Evolutionary conservation across 257 asterid species (phyloP).

Genomic region (Penstemon barbatus): DNA sequence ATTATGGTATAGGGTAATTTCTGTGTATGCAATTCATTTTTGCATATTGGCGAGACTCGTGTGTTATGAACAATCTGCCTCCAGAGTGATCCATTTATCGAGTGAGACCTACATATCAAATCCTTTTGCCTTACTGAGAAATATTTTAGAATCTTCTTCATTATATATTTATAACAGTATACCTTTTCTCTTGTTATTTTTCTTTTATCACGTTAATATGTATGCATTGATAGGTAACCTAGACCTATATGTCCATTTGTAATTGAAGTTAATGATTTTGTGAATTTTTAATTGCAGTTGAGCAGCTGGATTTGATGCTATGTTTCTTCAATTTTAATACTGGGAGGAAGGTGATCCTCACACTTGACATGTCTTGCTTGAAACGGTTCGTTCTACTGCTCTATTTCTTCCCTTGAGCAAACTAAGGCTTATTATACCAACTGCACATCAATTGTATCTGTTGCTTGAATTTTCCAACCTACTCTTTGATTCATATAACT

Average conservation of each 20-base stretch:
- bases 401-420: slow-evolving; percentile 15
- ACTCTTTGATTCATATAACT: not conserved
- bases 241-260: not conserved
- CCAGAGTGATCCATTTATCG: not conserved
- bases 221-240: slow-evolving; percentile 15
- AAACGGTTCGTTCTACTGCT: slow-evolving; percentile 51
- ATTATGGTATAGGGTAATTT: not conserved
- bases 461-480: not conserved
- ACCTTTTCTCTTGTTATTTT: too few relatives aligned
- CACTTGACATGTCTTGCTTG: slow-evolving; percentile 79
- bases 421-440: not conserved
- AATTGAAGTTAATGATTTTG: slow-evolving; percentile 13
- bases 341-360: slow-evolving; percentile 60
- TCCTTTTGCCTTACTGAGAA: too few relatives aligned
- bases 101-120: too few relatives aligned
- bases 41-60: not conserved
- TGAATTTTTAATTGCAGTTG: slow-evolving; percentile 53
- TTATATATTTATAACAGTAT: too few relatives aligned
- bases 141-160: too few relatives aligned
- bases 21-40: not conserved
- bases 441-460: not conserved
- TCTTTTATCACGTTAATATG: slow-evolving; percentile 1
- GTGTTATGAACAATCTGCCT: not conserved
- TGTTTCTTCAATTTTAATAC: slow-evolving; percentile 52
- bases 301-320: slow-evolving; percentile 60